Base-by-base conservation (phyloP, 345 rosid species). In the Melaleuca alternifolia region DNA sequence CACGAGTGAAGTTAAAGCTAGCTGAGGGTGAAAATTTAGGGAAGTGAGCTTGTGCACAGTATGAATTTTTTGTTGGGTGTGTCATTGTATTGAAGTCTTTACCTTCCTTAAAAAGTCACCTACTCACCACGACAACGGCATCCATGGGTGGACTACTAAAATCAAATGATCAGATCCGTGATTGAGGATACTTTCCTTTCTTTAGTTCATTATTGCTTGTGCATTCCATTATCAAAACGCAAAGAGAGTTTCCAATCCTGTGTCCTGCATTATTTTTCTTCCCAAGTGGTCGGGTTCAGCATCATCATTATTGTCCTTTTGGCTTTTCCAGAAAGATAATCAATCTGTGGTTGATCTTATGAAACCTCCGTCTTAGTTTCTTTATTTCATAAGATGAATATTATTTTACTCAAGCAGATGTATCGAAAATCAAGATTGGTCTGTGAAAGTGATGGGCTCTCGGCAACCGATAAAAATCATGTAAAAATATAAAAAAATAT, bases 201-300 rank as follows among this genome's bases (percentile, higher is more conserved):
- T 28, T 41, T 21, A 28, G 3, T 6, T 28, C 75, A 28, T 0
- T 14, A 12, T 59, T 59, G 33, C 11, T 0, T 8, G 41, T 15
- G 21, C 76, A 62, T 30, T 62, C 41, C n/a, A 1, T 30, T 16
- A 0, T 62, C 5, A 1, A 14, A 20, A 62, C 28, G 44, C 21
- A 30, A 62, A 30, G 3, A 62, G 44, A 21, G 2, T 62, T 62
- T 62, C 37, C 44, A 62, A 62, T 41, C 21, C 14, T 5, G 20
- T 0, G 76, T 30, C 76, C 44, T 62, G 10, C 14, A 7, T 6
- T 28, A 12, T 2, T n/a, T n/a, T n/a, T n/a, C n/a, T n/a, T n/a
- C n/a, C n/a, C n/a, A 30, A n/a, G 44, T 15, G 77, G 44, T n/a
- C 15, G 6, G 77, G 46, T 16, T 30, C 14, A 30, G 44, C 23